Percentiles rank a stretch among this genome's conserved stretches.
These are phyloP conservation scores for Stipa capillata DNA, from an alignment of 176 grass and related monocot genomes.

Conservation along the genomic window DNA sequence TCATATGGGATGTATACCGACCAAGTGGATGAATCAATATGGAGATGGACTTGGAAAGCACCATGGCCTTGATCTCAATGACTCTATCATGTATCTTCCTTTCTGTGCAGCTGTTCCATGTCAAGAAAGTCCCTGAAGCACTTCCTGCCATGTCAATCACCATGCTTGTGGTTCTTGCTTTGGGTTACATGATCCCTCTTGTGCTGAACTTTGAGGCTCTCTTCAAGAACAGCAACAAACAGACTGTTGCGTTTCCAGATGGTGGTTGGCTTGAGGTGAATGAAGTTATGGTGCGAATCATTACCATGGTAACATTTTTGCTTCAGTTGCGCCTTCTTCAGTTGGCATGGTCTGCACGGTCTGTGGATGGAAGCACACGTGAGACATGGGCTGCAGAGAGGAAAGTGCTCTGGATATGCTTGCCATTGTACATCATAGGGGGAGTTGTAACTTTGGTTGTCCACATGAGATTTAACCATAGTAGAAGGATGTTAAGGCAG, in stretches of 20 bases:
- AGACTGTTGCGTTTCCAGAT: constrained; percentile 29
- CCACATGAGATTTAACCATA: constrained; percentile 33
- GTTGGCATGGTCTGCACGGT: constrained; percentile 66
- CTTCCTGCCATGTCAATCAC: constrained; percentile 70
- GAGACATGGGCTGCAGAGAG: constrained; percentile 64
- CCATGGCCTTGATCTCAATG: constrained; percentile 71
- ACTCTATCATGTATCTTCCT: constrained; percentile 63
- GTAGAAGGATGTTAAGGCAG: constrained; percentile 1
- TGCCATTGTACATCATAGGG: constrained; percentile 75
- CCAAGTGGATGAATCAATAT: constrained; percentile 40
- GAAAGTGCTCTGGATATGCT: constrained; percentile 70
- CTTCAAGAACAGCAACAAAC: constrained; percentile 51
- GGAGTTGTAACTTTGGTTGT: constrained; percentile 39
- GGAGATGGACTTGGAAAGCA: constrained; percentile 83
- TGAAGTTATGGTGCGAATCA: constrained; percentile 70
- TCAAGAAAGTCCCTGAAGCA: constrained; percentile 41
- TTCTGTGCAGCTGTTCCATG: constrained; percentile 64
- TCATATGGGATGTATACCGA: constrained; percentile 39
- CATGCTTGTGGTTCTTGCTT: constrained; percentile 63
- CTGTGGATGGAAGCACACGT: constrained; percentile 33
- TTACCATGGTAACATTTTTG: constrained; percentile 68
- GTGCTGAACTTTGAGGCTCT: constrained; percentile 77
- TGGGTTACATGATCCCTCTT: constrained; percentile 74
- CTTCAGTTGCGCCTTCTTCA: constrained; percentile 78
- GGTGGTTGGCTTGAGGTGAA: constrained; percentile 77